phyloP scores from a whole-genome alignment of 257 asterid genomes.

The Primulina huaijiensis region DNA sequence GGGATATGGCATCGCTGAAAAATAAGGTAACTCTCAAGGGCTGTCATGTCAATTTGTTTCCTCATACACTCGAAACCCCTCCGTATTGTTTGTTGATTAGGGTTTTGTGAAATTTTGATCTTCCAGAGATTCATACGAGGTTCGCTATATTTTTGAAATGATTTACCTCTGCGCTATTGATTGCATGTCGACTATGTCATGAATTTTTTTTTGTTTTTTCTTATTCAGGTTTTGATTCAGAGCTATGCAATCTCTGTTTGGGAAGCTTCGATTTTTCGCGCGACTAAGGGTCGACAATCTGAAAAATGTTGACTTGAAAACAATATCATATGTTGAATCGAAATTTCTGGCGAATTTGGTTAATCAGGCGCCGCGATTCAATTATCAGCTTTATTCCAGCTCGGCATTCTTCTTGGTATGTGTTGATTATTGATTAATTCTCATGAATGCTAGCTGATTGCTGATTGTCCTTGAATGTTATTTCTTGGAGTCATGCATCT shows the following conservation, averaged over 20 bases:
- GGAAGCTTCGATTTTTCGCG: constrained; percentile 38
- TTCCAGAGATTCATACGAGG: background rate
- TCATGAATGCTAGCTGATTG: background rate
- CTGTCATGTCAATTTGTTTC: background rate
- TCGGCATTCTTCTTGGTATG: constrained; percentile 31
- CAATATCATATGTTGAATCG: constrained; percentile 23
- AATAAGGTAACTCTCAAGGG: background rate
- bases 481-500: background rate
- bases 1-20: background rate
- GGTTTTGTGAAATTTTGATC: background rate
- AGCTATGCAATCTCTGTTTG: constrained; percentile 51
- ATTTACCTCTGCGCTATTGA: background rate
- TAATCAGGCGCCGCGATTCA: constrained; percentile 23
- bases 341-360: constrained; percentile 22
- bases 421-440: background rate
- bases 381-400: constrained; percentile 24
- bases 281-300: constrained; percentile 35
- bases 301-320: constrained; percentile 28
- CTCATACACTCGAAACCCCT: background rate
- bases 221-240: constrained; percentile 27
- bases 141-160: background rate
- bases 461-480: background rate
- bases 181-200: background rate
- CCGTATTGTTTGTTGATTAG: background rate
- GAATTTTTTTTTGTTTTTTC: background rate